A percentile compares a stretch with the other conserved stretches of the same genome.
Evolutionary conservation across 1,284 basidiomycete genomes (phyloP).

Genomic region (Ceratobasidium sp.): DNA sequence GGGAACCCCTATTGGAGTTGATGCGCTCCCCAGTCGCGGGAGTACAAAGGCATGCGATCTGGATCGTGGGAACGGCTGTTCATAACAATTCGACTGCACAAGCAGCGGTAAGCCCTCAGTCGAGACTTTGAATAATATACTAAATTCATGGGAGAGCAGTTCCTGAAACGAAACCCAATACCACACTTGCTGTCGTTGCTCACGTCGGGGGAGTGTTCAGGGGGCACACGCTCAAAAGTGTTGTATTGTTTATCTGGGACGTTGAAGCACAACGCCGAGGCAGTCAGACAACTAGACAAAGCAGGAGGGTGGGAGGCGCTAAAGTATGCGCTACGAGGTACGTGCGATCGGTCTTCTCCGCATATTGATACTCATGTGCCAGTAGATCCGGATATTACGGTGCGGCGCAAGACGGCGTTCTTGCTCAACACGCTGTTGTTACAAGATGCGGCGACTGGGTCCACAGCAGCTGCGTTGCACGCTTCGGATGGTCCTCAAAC

Average conservation of each 20-base stretch:
- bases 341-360: slow-evolving; percentile 41
- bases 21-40: slow-evolving; percentile 68
- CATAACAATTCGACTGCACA: slow-evolving; percentile 97
- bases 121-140: slow-evolving; percentile 2
- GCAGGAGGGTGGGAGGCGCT: slow-evolving; percentile 78
- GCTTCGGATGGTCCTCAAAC: slow-evolving; percentile 20
- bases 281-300: slow-evolving; percentile 68
- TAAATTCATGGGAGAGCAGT: slow-evolving; percentile 60
- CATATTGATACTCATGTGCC: slow-evolving; percentile 51
- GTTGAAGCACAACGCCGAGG: slow-evolving; percentile 82
- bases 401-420: slow-evolving; percentile 88
- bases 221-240: slow-evolving; percentile 78
- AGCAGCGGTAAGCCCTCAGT: slow-evolving; percentile 69
- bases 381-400: slow-evolving; percentile 77
- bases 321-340: slow-evolving; percentile 70
- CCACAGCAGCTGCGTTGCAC: slow-evolving; percentile 22
- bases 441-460: slow-evolving; percentile 52
- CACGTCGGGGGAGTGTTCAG: slow-evolving; percentile 59
- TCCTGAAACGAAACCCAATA: slow-evolving; percentile 76
- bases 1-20: slow-evolving; percentile 81
- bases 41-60: slow-evolving; percentile 80
- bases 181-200: slow-evolving; percentile 73
- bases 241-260: slow-evolving; percentile 88
- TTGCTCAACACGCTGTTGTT: slow-evolving; percentile 82
- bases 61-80: slow-evolving; percentile 93